phyloP scores from a whole-genome alignment of 495 filamentous ascomycete species.

The Neurospora sp. region DNA sequence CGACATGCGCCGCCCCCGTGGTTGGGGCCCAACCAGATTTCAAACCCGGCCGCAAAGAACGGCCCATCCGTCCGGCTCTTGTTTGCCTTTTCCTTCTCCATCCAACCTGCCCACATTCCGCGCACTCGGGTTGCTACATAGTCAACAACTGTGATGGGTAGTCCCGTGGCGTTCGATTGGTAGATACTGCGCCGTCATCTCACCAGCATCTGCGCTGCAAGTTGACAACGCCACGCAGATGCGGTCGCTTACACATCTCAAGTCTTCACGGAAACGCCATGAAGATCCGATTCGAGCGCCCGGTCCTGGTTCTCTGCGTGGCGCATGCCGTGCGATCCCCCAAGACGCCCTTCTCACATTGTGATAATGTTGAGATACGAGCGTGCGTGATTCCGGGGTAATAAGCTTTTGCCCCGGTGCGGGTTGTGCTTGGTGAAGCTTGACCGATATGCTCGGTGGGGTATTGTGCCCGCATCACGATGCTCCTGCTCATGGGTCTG shows the following conservation, averaged over 20 bases:
- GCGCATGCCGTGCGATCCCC: background rate
- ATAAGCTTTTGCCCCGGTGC: background rate
- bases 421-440: background rate
- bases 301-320: background rate
- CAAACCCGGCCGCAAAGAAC: background rate
- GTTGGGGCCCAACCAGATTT: background rate
- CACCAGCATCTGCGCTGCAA: background rate
- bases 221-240: background rate
- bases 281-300: background rate
- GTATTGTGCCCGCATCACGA: background rate
- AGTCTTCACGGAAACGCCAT: background rate
- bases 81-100: background rate
- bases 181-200: background rate
- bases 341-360: background rate
- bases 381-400: background rate
- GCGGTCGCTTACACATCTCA: background rate
- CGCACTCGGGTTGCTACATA: background rate
- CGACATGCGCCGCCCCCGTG: background rate
- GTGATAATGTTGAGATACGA: background rate
- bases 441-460: background rate
- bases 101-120: background rate
- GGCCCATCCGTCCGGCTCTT: background rate
- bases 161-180: slow-evolving; percentile 4
- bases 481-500: background rate
- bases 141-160: background rate